Evolutionary conservation across 371 early-diverging fungal genomes (phyloP), one percentile per base, ranked within the genome.

Genomic region (Rhizopus sp.): DNA sequence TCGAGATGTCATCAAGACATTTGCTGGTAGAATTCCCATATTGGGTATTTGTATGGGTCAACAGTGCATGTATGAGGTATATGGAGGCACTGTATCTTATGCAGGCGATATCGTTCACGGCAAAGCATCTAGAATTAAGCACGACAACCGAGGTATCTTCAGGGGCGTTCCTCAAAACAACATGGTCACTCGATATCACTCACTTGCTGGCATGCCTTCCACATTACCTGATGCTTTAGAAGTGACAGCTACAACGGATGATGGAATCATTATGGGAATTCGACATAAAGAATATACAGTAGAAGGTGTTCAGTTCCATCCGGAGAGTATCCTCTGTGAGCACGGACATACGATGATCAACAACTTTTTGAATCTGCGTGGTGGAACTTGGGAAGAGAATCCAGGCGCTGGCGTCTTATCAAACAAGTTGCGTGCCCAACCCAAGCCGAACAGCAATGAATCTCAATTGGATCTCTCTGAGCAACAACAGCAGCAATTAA

Each of bases 301-400:
- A 40, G 97, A 96, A 77, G 97, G 98, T 55, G 93, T 98, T 5
- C 98, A 98, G 69, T 98, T 88, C 79, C 98, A 98, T 66, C 98
- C 98, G 0, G 98, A 98, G 76, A 90, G 91, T 73, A 93, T 98
- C 50, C 82, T 96, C 42, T 90, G 92, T 61, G 94, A 95, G 64
- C 77, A 93, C 63, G 98, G 98, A 12, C 84, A 85, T 62, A 76
- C 70, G 7, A 87, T 97, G 83, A 80, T 97, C 63, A 75, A 66
- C 54, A 96, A 96, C 81, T 98, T 98, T 67, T 80, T 98, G 71
- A 69, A 61, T 32, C 85, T 94, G 72, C 66, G 82, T 40, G 94
- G 95, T 30, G 96, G 96, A 51, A 82, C 68, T 30, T 98, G 98
- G 98, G 85, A 77, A 10, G 86, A 83, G 39, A 88, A 91, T 60